Base-by-base conservation (phyloP, 1,139 yeast genomes). In the Taiozyma onychis region DNA sequence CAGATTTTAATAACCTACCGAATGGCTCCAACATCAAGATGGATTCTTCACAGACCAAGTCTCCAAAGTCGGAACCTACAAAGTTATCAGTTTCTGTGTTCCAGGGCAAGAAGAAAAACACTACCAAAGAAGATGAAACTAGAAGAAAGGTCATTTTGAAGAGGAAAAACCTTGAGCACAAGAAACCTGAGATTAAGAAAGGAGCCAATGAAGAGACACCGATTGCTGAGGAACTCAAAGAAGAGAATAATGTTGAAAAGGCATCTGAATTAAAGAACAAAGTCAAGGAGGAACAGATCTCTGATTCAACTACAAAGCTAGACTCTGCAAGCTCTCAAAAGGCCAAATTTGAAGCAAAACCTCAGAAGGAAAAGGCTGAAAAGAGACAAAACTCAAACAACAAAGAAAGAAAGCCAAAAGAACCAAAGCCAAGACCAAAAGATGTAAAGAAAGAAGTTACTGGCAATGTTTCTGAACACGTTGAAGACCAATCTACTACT, bases 141-240 rank as follows among this genome's bases (percentile, higher is more conserved):
- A 51, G 54, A 44, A 54, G 50, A 26, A 58, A 51, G 39, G 51
- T 54, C n/a, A 48, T 55, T 8, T 45, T 58, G 49, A 59, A 56
- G 46, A 56, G 60, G 42, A 54, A 52, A 48, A 57, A 55, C 26
- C 56, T 54, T 4, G 63, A 57, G 32, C 47, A 53, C 24, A 54
- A 53, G 47, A 51, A 54, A 37, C 45, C 43, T 3, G 49, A 54
- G 47, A 46, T 43, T 27, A 46, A 34, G 24, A 35, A 13, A 16
- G 44, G 39, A 16, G 13, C 11, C 2, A 32, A n/a, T 14, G 44
- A 32, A 14, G 42, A 16, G n/a, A 13, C 39, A 7, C 27, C 39
- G 13, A 28, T 16, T 16, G 27, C 7, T 6, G n/a, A 21, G 11
- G 18, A 41, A 21, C 28, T 10, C 6, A 39, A 24, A 18, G 30